These are phyloP conservation scores for Phragmites australis DNA, from an alignment of 176 grass and related monocot species.

Conservation along the genomic window DNA sequence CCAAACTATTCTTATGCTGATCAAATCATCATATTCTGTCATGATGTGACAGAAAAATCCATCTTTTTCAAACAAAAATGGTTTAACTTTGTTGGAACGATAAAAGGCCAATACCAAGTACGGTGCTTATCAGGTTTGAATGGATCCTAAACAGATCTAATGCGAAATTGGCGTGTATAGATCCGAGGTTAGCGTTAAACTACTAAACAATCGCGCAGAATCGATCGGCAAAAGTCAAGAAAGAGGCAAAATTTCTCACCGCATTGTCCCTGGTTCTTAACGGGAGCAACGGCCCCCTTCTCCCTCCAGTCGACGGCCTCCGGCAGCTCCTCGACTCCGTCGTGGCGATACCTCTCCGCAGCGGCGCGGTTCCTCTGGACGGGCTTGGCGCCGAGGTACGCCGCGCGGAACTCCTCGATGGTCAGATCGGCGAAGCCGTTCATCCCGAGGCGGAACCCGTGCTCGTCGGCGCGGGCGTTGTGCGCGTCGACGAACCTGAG, in stretches of 20 bases:
- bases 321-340: slow-evolving; percentile 43
- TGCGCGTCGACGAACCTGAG: slow-evolving; percentile 77
- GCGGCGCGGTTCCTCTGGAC: background rate
- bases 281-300: slow-evolving; percentile 62
- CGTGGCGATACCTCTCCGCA: slow-evolving; percentile 34
- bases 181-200: slow-evolving; percentile 1
- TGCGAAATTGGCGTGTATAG: background rate
- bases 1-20: background rate
- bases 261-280: slow-evolving; percentile 82
- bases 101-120: background rate
- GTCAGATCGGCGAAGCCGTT: slow-evolving; percentile 82
- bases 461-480: slow-evolving; percentile 48
- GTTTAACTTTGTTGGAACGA: background rate
- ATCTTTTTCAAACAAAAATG: background rate
- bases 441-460: slow-evolving; percentile 57
- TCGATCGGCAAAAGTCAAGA: background rate
- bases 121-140: background rate
- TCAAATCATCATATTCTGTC: background rate
- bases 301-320: slow-evolving; percentile 76
- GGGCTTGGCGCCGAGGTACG: slow-evolving; percentile 51
- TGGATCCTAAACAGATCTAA: background rate
- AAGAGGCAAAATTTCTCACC: slow-evolving; percentile 40
- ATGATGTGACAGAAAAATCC: too few relatives aligned
- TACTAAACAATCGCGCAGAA: background rate
- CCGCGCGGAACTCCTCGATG: slow-evolving; percentile 63